Evolutionary conservation across 352 stramenopile genomes (phyloP).

Genomic region (Pythium catenulatum): DNA sequence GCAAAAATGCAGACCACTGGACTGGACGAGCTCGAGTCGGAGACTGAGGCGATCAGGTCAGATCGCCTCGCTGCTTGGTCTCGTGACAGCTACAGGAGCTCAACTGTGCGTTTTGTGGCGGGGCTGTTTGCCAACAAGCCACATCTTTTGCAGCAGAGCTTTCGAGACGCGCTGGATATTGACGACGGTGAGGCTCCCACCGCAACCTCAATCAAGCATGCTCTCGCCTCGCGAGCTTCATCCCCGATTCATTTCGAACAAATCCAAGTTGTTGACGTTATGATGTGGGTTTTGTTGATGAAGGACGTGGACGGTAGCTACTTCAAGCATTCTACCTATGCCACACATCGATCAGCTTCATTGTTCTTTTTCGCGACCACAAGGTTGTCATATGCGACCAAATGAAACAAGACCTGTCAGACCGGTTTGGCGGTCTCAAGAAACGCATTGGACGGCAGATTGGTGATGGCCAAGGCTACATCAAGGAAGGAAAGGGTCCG

Average conservation of each 20-base stretch:
- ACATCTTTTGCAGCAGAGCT: neutral
- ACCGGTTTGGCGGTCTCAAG: constrained; percentile 36
- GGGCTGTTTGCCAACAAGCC: neutral
- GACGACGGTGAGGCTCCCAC: neutral
- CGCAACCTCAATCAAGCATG: neutral
- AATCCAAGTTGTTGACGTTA: constrained; percentile 22
- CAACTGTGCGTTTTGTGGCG: neutral
- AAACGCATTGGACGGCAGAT: neutral
- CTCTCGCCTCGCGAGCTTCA: neutral
- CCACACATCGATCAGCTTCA: constrained; percentile 29
- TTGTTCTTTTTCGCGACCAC: constrained; percentile 15
- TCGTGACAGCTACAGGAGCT: neutral
- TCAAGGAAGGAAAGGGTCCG: constrained; percentile 42
- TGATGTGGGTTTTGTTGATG: constrained; percentile 40
- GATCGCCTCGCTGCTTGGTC: neutral
- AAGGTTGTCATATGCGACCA: neutral
- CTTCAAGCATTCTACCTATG: constrained; percentile 43
- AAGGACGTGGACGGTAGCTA: constrained; percentile 26
- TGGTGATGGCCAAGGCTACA: neutral
- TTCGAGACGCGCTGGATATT: neutral
- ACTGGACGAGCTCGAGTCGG: no score
- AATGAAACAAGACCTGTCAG: neutral
- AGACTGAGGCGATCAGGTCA: no score
- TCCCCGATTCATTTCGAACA: constrained; percentile 31
- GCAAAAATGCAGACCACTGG: no score